Evolutionary conservation across 1,139 yeast genomes (phyloP).

Genomic region (Schwanniomyces etchellsii): DNA sequence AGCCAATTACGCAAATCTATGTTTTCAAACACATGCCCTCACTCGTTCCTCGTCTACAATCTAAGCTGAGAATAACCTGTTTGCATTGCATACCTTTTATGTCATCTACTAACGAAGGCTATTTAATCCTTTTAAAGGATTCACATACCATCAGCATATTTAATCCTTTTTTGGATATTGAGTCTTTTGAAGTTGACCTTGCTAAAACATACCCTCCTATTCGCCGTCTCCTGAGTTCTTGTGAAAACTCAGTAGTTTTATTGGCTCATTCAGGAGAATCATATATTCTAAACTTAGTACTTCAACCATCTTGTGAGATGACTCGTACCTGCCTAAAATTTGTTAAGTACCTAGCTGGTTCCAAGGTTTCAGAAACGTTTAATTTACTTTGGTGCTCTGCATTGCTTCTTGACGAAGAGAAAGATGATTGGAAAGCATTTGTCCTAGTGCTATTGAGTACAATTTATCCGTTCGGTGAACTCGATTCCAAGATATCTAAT

Average conservation of each 20-base stretch:
- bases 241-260: slow-evolving; percentile 25
- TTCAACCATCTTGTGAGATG: slow-evolving; percentile 43
- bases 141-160: slow-evolving; percentile 36
- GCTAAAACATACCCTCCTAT: slow-evolving; percentile 13
- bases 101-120: slow-evolving; percentile 31
- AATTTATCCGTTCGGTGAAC: slow-evolving; percentile 34
- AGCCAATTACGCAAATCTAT: slow-evolving; percentile 40
- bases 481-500: slow-evolving; percentile 17
- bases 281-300: slow-evolving; percentile 27
- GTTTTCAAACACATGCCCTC: slow-evolving; percentile 39
- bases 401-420: slow-evolving; percentile 31
- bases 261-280: slow-evolving; percentile 17
- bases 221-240: slow-evolving; percentile 19
- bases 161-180: slow-evolving; percentile 61
- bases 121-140: slow-evolving; percentile 33
- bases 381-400: slow-evolving; percentile 66
- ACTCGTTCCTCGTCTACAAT: slow-evolving; percentile 28
- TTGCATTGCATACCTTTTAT: slow-evolving; percentile 36
- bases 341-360: slow-evolving; percentile 52
- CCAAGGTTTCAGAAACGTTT: slow-evolving; percentile 49
- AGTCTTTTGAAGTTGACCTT: slow-evolving; percentile 37
- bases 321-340: slow-evolving; percentile 42
- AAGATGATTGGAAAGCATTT: slow-evolving; percentile 62
- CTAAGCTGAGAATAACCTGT: slow-evolving; percentile 31
- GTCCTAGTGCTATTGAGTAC: slow-evolving; percentile 46